Evolutionary conservation across 2,329 filamentous ascomycete species (phyloP).

Genomic region (Fusarium sp.): DNA sequence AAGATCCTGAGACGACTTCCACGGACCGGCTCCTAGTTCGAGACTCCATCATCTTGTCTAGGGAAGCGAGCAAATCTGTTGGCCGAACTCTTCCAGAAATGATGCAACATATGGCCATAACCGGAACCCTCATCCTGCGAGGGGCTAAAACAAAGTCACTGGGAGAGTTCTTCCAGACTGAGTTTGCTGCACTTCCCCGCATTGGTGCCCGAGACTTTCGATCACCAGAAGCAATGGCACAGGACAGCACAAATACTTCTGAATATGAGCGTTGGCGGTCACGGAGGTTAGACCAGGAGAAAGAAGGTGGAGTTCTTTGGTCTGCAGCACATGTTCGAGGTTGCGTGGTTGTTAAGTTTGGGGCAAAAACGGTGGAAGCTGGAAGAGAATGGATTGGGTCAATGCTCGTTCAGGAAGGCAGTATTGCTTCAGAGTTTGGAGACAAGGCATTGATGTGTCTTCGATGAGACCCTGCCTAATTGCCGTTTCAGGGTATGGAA

Average conservation of each 20-base stretch:
- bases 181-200: slow-evolving; percentile 82
- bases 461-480: slow-evolving; percentile 54
- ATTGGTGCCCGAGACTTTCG: slow-evolving; percentile 86
- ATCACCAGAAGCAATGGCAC: slow-evolving; percentile 61
- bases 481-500: background rate
- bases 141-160: slow-evolving; percentile 76
- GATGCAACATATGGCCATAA: slow-evolving; percentile 80
- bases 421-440: slow-evolving; percentile 77
- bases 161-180: slow-evolving; percentile 79
- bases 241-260: slow-evolving; percentile 53
- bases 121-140: slow-evolving; percentile 86
- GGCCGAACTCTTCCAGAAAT: slow-evolving; percentile 64
- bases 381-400: slow-evolving; percentile 82
- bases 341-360: slow-evolving; percentile 93
- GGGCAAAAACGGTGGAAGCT: slow-evolving; percentile 82
- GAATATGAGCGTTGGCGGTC: slow-evolving; percentile 66
- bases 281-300: slow-evolving; percentile 69
- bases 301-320: slow-evolving; percentile 75
- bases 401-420: slow-evolving; percentile 81
- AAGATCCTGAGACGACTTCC: slow-evolving; percentile 49
- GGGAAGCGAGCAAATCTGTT: slow-evolving; percentile 57
- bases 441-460: slow-evolving; percentile 85
- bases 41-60: slow-evolving; percentile 83
- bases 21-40: slow-evolving; percentile 78
- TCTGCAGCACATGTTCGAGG: slow-evolving; percentile 83